These are phyloP conservation scores for Francoa sonchifolia DNA, from an alignment of 441 rosid genomes.

Conservation along the genomic window DNA sequence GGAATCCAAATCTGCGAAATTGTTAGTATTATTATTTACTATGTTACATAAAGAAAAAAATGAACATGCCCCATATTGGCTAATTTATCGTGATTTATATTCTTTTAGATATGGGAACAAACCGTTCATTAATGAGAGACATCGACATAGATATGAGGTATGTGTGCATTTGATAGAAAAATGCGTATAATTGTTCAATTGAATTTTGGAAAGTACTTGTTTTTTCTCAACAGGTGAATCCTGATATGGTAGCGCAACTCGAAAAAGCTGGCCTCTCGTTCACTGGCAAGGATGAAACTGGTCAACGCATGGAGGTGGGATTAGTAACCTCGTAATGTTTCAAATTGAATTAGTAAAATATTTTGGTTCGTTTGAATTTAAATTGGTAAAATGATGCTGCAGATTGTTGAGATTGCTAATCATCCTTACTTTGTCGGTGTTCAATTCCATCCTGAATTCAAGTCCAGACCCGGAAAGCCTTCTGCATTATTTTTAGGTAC, in stretches of 20 bases:
- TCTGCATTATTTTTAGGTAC: conserved; percentile 73
- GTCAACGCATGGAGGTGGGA: conserved; percentile 52
- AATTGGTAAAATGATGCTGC: conserved; percentile 3
- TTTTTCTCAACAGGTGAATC: conserved; percentile 41
- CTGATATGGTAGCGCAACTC: conserved; percentile 36
- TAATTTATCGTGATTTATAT: background rate
- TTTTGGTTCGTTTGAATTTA: conserved; percentile 4
- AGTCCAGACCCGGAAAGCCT: conserved; percentile 91
- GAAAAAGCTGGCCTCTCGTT: conserved; percentile 48
- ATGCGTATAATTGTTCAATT: background rate
- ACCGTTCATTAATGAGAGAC: conserved; percentile 44
- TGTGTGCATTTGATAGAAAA: conserved; percentile 3
- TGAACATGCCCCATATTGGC: background rate
- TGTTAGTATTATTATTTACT: conserved; percentile 24
- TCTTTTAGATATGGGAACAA: conserved; percentile 37
- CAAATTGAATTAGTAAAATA: background rate
- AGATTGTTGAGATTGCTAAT: conserved; percentile 10
- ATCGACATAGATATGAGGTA: conserved; percentile 66
- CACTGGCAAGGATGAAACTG: conserved; percentile 52
- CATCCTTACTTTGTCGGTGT: conserved; percentile 76
- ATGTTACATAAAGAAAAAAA: background rate
- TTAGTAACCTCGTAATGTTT: background rate
- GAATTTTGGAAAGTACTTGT: background rate
- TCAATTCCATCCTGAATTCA: conserved; percentile 96
- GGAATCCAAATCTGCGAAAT: conserved; percentile 43